Evolutionary conservation across 257 asterid species (phyloP), one percentile per base, ranked within the genome.

Genomic region (Lantana camara): DNA sequence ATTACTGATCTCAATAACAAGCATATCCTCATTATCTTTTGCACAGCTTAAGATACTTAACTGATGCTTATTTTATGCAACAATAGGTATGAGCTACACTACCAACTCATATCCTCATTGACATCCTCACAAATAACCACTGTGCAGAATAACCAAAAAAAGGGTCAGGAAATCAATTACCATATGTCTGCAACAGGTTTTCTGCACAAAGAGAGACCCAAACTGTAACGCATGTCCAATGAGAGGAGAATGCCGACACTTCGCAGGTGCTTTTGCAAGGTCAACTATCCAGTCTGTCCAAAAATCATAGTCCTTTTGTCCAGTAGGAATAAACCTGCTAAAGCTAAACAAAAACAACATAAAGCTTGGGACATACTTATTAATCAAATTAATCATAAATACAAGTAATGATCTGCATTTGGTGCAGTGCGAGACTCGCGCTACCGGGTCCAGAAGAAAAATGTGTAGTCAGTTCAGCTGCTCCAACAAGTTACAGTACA

Each of bases 201-300:
- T 94, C 79, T 94, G 99, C 86, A 94, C 99, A 69, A 94, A 94
- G 85, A 81, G 80, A 69, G 87, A 85, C 16, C 99, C 99, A 47
- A 94, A 94, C 66, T 94, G 99, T 77, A 90, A 94, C 57, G 97
- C 89, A 10, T 94, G 99, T 73, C 99, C 99, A 66, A 68, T 94
- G 95, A 80, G 89, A 75, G 89, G 75, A 32, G 97, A 94, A 63
- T 94, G 99, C 79, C 83, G 99, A 73, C 99, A 94, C 75, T 94
- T 88, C 61, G 97, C 99, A 45, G 90, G 97, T 67, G 95, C 99
- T 67, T 90, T 80, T 72, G 97, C 99, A 64, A 94, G 96, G 99
- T 94, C 64, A 74, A 74, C 52, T 63, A 29, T 68, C 75, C 58
- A 41, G 12, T 53, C 21, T 32, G 40, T 51, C 69, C 35, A 45